These are phyloP conservation scores for Beauveria rudraprayagi DNA, from an alignment of 2,329 filamentous ascomycete genomes.

Conservation along the genomic window DNA sequence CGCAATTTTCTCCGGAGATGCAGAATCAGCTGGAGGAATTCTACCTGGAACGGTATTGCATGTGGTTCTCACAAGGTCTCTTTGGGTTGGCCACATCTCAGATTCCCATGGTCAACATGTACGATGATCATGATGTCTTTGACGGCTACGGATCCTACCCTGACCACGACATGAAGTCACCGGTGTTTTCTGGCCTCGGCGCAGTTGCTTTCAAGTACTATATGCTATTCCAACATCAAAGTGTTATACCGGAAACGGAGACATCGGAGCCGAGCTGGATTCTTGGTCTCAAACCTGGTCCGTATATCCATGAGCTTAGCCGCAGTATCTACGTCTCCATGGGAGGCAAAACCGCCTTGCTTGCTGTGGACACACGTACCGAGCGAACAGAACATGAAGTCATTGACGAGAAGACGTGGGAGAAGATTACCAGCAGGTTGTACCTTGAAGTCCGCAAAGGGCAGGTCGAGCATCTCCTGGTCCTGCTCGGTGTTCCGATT, in stretches of 20 bases:
- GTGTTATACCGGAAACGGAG: slow-evolving; percentile 70
- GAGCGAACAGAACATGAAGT: slow-evolving; percentile 81
- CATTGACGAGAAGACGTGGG: slow-evolving; percentile 71
- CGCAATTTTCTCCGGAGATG: slow-evolving; percentile 71
- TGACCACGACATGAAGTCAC: slow-evolving; percentile 81
- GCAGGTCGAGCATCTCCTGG: slow-evolving; percentile 81
- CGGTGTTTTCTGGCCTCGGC: slow-evolving; percentile 83
- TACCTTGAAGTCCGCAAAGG: slow-evolving; percentile 75
- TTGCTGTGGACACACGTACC: slow-evolving; percentile 86
- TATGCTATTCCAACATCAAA: slow-evolving; percentile 97
- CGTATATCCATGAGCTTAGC: slow-evolving; percentile 82
- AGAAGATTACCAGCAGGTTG: slow-evolving; percentile 77
- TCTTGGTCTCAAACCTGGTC: slow-evolving; percentile 68
- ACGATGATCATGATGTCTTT: slow-evolving; percentile 89
- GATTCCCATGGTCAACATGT: slow-evolving; percentile 98
- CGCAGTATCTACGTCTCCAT: slow-evolving; percentile 80
- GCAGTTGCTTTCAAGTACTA: slow-evolving; percentile 97
- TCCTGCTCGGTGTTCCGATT: slow-evolving; percentile 76
- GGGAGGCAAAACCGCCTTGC: slow-evolving; percentile 68
- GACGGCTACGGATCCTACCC: slow-evolving; percentile 92
- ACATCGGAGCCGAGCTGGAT: slow-evolving; percentile 86
- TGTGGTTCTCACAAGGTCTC: slow-evolving; percentile 94
- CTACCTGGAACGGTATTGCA: slow-evolving; percentile 79
- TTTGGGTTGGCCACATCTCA: slow-evolving; percentile 90
- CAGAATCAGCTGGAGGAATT: slow-evolving; percentile 82